Evolutionary conservation across 495 filamentous ascomycete genomes (phyloP).

Genomic region (Trichoderma erinaceum): DNA sequence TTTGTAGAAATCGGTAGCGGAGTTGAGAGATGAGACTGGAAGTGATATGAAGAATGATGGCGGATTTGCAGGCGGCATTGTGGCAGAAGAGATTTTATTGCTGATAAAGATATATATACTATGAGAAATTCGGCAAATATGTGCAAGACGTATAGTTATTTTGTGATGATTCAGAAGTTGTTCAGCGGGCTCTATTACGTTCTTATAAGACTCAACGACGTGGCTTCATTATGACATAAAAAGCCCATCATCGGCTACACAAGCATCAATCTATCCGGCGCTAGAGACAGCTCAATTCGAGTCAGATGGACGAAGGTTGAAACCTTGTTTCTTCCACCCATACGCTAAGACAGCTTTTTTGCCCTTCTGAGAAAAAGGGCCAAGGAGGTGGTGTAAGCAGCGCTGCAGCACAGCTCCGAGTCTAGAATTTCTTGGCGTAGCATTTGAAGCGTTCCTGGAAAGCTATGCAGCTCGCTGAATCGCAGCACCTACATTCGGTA

Average conservation of each 20-base stretch:
- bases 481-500: no score
- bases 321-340: not conserved
- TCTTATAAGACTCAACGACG: not conserved
- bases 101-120: not conserved
- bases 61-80: not conserved
- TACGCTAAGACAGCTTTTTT: not conserved
- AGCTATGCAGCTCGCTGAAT: no score
- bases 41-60: slow-evolving; percentile 24
- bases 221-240: slow-evolving; percentile 1
- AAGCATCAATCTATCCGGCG: slow-evolving; percentile 1
- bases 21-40: slow-evolving; percentile 17
- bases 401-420: not conserved
- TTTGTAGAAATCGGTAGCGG: slow-evolving; percentile 19
- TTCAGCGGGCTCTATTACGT: not conserved
- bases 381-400: not conserved
- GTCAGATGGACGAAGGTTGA: not conserved
- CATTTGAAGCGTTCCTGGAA: no score
- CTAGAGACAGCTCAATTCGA: not conserved
- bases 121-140: not conserved
- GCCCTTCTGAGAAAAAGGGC: not conserved
- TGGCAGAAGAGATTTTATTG: not conserved
- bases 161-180: no score
- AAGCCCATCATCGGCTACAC: not conserved
- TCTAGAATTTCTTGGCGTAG: no score
- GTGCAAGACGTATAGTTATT: no score